phyloP scores from a whole-genome alignment of 2,329 filamentous ascomycete species.

The Sphaerostilbella broomeana region DNA sequence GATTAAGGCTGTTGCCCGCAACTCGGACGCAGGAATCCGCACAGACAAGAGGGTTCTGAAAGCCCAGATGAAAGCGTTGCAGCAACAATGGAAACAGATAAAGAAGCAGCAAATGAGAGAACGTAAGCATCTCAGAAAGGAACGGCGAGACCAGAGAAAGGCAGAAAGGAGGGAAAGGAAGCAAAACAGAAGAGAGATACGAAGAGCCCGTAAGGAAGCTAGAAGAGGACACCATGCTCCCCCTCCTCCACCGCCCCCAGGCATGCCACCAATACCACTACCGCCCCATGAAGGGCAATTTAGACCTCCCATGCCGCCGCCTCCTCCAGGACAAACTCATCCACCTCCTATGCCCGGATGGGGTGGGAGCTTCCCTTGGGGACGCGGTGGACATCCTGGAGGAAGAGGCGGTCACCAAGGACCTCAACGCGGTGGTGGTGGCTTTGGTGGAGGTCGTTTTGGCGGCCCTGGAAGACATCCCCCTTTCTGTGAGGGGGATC shows the following conservation, averaged over 20 bases:
- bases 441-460: neutral
- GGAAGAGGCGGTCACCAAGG: slow-evolving; percentile 11
- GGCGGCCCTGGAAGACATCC: slow-evolving; percentile 12
- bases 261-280: slow-evolving; percentile 1
- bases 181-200: slow-evolving; percentile 25
- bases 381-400: slow-evolving; percentile 9
- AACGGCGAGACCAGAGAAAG: slow-evolving; percentile 23
- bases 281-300: too few relatives aligned
- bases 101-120: slow-evolving; percentile 25
- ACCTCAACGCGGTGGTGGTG: slow-evolving; percentile 14
- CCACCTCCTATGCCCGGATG: neutral
- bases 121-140: slow-evolving; percentile 26
- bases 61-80: slow-evolving; percentile 39
- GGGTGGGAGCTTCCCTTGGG: slow-evolving; percentile 6
- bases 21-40: neutral
- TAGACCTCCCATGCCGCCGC: slow-evolving; percentile 8
- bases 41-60: slow-evolving; percentile 30
- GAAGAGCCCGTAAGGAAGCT: slow-evolving; percentile 24
- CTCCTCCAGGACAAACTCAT: neutral
- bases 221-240: slow-evolving; percentile 18
- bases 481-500: too few relatives aligned
- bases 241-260: slow-evolving; percentile 5
- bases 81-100: slow-evolving; percentile 35
- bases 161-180: slow-evolving; percentile 29
- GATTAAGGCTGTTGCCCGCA: slow-evolving; percentile 36